phyloP scores from a whole-genome alignment of 2,329 filamentous ascomycete genomes.

The Escovopsis weberi region DNA sequence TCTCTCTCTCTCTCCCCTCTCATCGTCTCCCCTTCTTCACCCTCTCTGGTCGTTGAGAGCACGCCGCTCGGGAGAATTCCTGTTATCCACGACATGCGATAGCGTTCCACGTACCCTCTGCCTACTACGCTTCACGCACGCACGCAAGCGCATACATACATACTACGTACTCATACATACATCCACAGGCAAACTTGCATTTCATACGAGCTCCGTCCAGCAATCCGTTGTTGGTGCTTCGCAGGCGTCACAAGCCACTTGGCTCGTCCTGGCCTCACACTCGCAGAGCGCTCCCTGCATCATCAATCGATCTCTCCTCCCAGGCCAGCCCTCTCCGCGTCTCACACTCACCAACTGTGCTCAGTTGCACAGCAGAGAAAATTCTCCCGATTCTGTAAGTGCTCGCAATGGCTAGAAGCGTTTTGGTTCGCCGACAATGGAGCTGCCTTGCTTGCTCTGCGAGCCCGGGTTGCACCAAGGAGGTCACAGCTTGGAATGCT shows the following conservation, averaged over 20 bases:
- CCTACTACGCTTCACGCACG: too few species aligned
- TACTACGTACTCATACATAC: too few species aligned
- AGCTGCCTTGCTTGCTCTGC: constrained; percentile 1
- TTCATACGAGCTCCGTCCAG: constrained; percentile 1
- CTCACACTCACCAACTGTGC: not conserved
- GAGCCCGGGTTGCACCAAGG: constrained; percentile 3
- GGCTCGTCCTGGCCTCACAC: not conserved
- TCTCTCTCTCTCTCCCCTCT: too few species aligned
- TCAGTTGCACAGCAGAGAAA: constrained; percentile 1
- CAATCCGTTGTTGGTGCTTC: too few species aligned
- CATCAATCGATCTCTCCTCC: not conserved
- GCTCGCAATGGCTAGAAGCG: not conserved
- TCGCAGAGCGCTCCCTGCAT: constrained; percentile 1
- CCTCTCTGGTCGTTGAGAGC: too few species aligned
- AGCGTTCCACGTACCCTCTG: constrained; percentile 7
- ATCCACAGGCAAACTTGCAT: too few species aligned
- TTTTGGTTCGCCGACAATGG: not conserved
- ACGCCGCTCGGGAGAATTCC: constrained; percentile 3
- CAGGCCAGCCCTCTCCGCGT: not conserved
- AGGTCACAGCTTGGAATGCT: not conserved
- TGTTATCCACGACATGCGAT: constrained; percentile 10
- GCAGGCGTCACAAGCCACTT: constrained; percentile 1
- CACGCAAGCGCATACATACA: too few species aligned
- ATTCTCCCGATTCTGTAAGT: constrained; percentile 1
- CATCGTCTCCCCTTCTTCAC: too few species aligned